phyloP scores from a whole-genome alignment of 2,329 filamentous ascomycete genomes.

The Neospermospora avenae region DNA sequence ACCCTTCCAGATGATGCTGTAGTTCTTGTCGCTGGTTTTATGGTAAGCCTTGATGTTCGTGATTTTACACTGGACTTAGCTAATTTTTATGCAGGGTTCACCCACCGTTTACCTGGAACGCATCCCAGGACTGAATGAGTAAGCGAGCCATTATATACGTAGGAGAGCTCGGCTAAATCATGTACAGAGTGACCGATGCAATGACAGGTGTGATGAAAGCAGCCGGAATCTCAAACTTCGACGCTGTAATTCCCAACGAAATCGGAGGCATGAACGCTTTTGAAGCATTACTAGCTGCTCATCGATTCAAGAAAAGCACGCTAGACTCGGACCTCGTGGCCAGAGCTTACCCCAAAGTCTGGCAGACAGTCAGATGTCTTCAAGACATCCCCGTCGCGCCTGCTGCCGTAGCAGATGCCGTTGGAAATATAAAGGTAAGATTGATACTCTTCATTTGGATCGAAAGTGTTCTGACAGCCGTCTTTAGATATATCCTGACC shows the following conservation, averaged over 20 bases:
- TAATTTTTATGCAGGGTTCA: constrained; percentile 24
- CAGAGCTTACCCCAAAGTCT: constrained; percentile 33
- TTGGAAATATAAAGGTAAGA: constrained; percentile 21
- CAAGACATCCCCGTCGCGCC: constrained; percentile 29
- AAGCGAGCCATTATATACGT: background rate
- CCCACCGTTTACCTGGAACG: constrained; percentile 33
- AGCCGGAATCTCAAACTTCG: constrained; percentile 25
- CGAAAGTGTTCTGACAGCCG: background rate
- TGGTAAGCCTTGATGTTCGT: constrained; percentile 20
- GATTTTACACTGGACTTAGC: background rate
- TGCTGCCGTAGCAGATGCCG: constrained; percentile 29
- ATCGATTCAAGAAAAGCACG: constrained; percentile 28
- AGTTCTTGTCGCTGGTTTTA: constrained; percentile 30
- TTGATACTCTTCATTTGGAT: too few relatives aligned
- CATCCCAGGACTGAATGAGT: constrained; percentile 32
- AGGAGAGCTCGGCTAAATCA: constrained; percentile 6
- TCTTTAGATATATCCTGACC: constrained; percentile 22
- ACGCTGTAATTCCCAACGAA: constrained; percentile 60
- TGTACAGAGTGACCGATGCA: constrained; percentile 28
- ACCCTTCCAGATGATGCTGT: constrained; percentile 31
- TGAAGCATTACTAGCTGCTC: constrained; percentile 30
- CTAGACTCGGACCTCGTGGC: constrained; percentile 34
- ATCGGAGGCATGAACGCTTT: constrained; percentile 62
- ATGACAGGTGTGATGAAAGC: constrained; percentile 28
- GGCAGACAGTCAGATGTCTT: constrained; percentile 33